Percentiles rank a stretch among this genome's conserved stretches.
Evolutionary conservation across 2,329 filamentous ascomycete genomes (phyloP).

Genomic region (Phyllosticta citriasiana): DNA sequence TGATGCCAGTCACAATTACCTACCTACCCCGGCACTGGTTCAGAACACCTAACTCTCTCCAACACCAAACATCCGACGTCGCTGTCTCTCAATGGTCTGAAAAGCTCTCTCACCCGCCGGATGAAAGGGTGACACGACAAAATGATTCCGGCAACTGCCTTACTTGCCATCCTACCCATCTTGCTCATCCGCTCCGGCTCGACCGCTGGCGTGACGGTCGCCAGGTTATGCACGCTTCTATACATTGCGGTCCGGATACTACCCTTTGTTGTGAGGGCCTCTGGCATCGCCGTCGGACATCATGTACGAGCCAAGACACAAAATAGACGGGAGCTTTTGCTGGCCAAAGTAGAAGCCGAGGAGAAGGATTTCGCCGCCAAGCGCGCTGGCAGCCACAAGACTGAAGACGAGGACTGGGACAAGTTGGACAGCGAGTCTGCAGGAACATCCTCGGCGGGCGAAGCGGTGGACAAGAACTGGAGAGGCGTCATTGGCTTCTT

Average conservation of each 20-base stretch:
- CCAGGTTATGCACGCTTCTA: slow-evolving; percentile 10
- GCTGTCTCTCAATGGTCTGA: not conserved
- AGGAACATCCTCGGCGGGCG: slow-evolving; percentile 36
- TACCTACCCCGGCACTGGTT: not conserved
- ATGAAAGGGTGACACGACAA: slow-evolving; percentile 8
- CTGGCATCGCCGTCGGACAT: slow-evolving; percentile 20
- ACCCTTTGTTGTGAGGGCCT: slow-evolving; percentile 19
- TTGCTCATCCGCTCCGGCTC: slow-evolving; percentile 15
- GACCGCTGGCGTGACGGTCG: not conserved
- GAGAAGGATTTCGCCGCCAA: slow-evolving; percentile 16
- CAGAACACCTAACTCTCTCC: slow-evolving; percentile 8
- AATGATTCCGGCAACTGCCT: slow-evolving; percentile 12
- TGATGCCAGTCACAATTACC: not conserved
- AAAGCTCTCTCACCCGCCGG: not conserved
- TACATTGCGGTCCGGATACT: slow-evolving; percentile 18
- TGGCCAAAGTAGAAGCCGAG: slow-evolving; percentile 23
- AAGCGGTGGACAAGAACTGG: slow-evolving; percentile 51
- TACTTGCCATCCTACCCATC: slow-evolving; percentile 18
- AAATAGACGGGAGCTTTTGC: slow-evolving; percentile 23
- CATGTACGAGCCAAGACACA: slow-evolving; percentile 23
- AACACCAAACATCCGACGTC: not conserved
- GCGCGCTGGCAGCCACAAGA: slow-evolving; percentile 14
- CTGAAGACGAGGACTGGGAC: slow-evolving; percentile 59
- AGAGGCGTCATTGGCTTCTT: slow-evolving; percentile 89
- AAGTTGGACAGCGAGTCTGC: slow-evolving; percentile 48